Evolutionary conservation across 306 rosid genomes (phyloP).

Genomic region (Hippophae rhamnoides): DNA sequence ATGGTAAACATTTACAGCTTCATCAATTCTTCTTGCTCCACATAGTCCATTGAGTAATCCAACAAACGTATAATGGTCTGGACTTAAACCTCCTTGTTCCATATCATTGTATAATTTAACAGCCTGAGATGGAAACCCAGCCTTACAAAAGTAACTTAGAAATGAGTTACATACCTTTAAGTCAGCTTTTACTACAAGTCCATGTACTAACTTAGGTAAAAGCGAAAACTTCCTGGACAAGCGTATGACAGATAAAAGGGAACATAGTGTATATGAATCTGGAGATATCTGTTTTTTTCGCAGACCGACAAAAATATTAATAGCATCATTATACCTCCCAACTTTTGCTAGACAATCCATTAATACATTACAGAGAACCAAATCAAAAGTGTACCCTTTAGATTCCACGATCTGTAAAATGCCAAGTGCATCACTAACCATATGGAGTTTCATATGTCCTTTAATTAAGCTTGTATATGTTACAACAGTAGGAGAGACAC

Average conservation of each 20-base stretch:
- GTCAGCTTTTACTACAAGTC: constrained; percentile 33
- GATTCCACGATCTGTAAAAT: constrained; percentile 32
- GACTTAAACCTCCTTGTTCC: constrained; percentile 38
- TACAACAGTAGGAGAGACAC: constrained; percentile 36
- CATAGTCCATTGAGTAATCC: constrained; percentile 52
- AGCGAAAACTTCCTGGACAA: constrained; percentile 33
- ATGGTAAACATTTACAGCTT: constrained; percentile 43
- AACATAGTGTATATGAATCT: constrained; percentile 39
- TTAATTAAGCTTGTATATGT: constrained; percentile 53
- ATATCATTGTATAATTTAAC: constrained; percentile 31
- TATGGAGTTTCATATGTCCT: constrained; percentile 38
- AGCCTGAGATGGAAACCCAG: constrained; percentile 34
- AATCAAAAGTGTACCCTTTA: constrained; percentile 33
- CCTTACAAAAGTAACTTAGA: constrained; percentile 35
- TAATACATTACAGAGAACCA: constrained; percentile 45
- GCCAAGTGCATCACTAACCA: constrained; percentile 31
- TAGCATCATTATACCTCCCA: constrained; percentile 41
- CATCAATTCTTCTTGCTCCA: constrained; percentile 33
- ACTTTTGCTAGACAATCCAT: constrained; percentile 47
- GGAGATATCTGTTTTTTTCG: constrained; percentile 27
- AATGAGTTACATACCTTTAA: constrained; percentile 48
- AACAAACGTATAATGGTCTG: constrained; percentile 52
- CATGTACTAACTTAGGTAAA: constrained; percentile 28
- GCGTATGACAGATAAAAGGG: constrained; percentile 30
- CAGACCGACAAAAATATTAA: constrained; percentile 28